Conservation (phyloP, 257 asterid genomes). For the Gentiana macrophylla region DNA sequence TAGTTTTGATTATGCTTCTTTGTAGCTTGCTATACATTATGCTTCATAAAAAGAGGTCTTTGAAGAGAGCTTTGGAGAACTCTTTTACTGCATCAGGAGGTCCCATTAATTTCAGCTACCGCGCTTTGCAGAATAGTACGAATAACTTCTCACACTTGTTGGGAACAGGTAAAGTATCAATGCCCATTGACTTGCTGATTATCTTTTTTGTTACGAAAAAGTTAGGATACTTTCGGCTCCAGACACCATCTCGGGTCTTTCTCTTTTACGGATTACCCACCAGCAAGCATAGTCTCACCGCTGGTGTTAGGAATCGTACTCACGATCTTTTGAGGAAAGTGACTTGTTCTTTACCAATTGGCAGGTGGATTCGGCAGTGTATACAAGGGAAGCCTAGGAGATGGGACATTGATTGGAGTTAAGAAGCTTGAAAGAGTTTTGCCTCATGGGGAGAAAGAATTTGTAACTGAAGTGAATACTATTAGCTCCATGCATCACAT, state of each 20-base stretch:
- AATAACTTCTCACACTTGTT: conserved; percentile 52
- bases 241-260: too few relatives aligned
- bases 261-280: too few relatives aligned
- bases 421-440: conserved; percentile 75
- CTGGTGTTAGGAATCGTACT: too few relatives aligned
- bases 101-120: conserved; percentile 57
- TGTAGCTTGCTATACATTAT: conserved; percentile 40
- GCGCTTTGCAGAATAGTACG: conserved; percentile 59
- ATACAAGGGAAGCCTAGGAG: conserved; percentile 63
- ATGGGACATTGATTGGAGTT: conserved; percentile 71
- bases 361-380: conserved; percentile 93
- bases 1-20: conserved; percentile 44
- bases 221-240: too few relatives aligned
- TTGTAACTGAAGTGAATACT: conserved; percentile 77
- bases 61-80: conserved; percentile 52
- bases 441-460: conserved; percentile 85
- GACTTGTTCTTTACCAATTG: conserved; percentile 4
- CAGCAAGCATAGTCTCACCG: too few relatives aligned
- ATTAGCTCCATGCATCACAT: conserved; percentile 92
- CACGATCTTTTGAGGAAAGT: too few relatives aligned
- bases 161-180: conserved; percentile 55
- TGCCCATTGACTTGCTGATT: not conserved
- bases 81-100: conserved; percentile 61
- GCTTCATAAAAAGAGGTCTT: conserved; percentile 35
- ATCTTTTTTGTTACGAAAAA: too few relatives aligned